Percentiles rank a stretch among this genome's conserved stretches.
phyloP scores from a whole-genome alignment of 345 rosid genomes.

The Mercurialis annua region DNA sequence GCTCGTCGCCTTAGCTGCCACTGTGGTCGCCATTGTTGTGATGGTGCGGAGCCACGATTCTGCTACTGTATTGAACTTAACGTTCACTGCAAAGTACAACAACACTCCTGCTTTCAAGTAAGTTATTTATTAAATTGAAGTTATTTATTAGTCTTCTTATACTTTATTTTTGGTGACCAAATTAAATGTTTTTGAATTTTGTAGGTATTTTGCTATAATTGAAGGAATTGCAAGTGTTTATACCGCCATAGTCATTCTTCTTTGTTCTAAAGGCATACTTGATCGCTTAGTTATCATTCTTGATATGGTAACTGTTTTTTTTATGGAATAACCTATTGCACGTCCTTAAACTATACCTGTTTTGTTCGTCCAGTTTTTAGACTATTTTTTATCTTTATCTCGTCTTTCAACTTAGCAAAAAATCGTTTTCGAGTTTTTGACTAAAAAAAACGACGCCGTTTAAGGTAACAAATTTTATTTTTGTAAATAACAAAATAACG shows the following conservation, averaged over 20 bases:
- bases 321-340: no score
- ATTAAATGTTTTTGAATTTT: neutral
- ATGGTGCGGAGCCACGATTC: conserved; percentile 51
- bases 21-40: conserved; percentile 32
- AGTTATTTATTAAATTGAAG: conserved; percentile 10
- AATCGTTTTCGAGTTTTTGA: no score
- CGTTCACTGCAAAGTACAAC: conserved; percentile 50
- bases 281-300: conserved; percentile 33
- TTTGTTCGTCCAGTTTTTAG: no score
- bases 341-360: no score
- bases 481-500: no score
- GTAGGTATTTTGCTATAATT: conserved; percentile 46
- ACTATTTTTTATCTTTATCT: no score
- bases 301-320: conserved; percentile 35
- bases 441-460: no score
- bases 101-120: conserved; percentile 48
- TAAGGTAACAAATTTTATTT: no score
- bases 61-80: conserved; percentile 44
- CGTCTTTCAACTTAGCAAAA: no score
- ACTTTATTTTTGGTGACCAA: neutral
- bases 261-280: conserved; percentile 24
- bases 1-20: conserved; percentile 43
- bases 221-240: conserved; percentile 49
- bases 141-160: neutral
- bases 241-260: conserved; percentile 28